Base-by-base conservation (phyloP, 2,329 filamentous ascomycete genomes). In the Talaromyces sp. region DNA sequence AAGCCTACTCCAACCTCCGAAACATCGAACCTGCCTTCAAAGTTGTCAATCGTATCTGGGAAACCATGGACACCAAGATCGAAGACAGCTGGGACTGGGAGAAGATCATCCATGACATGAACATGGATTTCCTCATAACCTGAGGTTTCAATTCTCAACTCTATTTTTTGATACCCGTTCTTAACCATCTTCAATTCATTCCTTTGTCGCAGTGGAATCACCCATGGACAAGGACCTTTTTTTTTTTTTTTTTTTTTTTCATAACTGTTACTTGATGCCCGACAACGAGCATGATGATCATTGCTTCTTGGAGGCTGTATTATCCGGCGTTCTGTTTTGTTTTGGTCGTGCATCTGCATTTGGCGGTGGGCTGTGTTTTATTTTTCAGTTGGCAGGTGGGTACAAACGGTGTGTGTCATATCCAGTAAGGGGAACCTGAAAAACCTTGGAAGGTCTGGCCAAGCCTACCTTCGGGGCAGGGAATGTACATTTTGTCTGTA, bases 41-140 rank as follows among this genome's bases (percentile, higher is more conserved):
- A 51, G 78, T 85, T 8, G 82, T 86, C 16, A 71, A 80, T 49
- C 77, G 74, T 52, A 75, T 86, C 17, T 86, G 83, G 83, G 74
- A 78, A 52, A 71, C 83, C 49, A 86, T 86, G 83, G 83, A 86
- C 58, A 73, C 70, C 16, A 76, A 76, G 1, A 80, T 80, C 46
- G 76, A 79, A 52, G 79, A 83, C 51, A 81, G 79, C 49, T 86
- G 83, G 83, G 83, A 86, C 65, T 86, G 82, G 82, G 83, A 86
- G 68, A 80, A 73, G 54, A 82, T 85, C 53, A 83, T 86, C 56
- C 72, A 77, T 43, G 75, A 77, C 45, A 80, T 82, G 71, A 79
- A 80, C 17, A 84, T 82, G 77, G 82, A 86, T 61, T 85, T 86
- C 59, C 70, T 86, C 59, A 79, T 84, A 56, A 85, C 83, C 56